Evolutionary conservation across 805 yeast genomes (phyloP), one percentile per base, ranked within the genome.

Genomic region (Candida sphagnicola): DNA sequence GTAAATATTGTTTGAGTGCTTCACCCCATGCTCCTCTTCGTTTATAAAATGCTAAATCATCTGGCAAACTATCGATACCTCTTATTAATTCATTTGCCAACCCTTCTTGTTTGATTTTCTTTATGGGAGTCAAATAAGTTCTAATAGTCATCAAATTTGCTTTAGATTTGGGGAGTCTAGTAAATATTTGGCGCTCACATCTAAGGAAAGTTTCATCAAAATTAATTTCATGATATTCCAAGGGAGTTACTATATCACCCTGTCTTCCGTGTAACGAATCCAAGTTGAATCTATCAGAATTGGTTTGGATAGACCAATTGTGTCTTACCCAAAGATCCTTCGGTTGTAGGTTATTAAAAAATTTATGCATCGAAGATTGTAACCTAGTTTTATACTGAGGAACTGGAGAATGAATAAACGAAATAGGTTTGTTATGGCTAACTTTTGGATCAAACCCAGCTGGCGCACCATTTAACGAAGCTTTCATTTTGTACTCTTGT

Each of bases 291-390:
- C 53, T 48, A 13, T 49, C 42, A 3, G 69, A 62, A 49, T 80
- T 85, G 1, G 79, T 68, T 53, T 85, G 93, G 17, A 85, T 58
- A 0, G 82, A 69, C 86, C 89, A 85, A 45, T 85, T 85, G 48
- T 70, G 71, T 41, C 93, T 69, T 42, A 75, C 76, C 52, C 84
- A 82, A 35, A 71, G 69, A 39, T 77, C 75, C 21, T 71, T 65
- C 3, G 76, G 72, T 46, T 70, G 67, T 43, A 84, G 53, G 44
- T 77, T 70, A 18, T 67, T 65, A 55, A 85, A 85, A 53, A 79
- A 85, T 47, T 71, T 73, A 50, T 77, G 77, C 91, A 85, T 85
- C 16, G 85, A 75, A 4, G 67, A 48, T 53, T 75, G 72, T 31
- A 85, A 62, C 45, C 77, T 72, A 15, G 72, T 59, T 37, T 65